Conservation (phyloP, 257 asterid species). For the Mitragyna speciosa region DNA sequence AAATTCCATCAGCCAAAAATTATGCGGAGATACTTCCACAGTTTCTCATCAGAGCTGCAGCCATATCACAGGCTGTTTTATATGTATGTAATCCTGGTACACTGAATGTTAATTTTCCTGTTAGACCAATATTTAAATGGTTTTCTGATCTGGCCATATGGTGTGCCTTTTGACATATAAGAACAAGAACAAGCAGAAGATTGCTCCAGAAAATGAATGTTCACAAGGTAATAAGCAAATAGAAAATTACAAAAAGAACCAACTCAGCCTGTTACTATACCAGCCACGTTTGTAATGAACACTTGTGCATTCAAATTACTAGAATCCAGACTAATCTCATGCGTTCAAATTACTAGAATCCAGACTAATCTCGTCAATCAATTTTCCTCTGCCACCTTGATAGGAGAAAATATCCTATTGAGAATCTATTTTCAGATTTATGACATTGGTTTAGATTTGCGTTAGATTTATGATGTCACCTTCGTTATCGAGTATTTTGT, state of each 20-base stretch:
- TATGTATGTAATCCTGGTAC: not conserved
- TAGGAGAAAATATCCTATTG: not conserved
- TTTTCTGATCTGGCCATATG: not conserved
- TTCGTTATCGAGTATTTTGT: not conserved
- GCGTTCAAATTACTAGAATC: not conserved
- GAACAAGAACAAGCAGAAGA: not conserved
- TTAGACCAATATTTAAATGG: not conserved
- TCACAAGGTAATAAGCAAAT: not conserved
- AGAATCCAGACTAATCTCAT: not conserved
- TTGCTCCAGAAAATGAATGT: not conserved
- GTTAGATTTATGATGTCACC: not conserved
- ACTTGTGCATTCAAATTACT: not conserved
- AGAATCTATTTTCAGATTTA: not conserved
- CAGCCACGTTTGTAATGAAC: not conserved
- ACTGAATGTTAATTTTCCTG: not conserved
- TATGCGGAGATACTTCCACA: not conserved
- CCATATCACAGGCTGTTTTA: not conserved
- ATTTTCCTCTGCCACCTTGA: not conserved
- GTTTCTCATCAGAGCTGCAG: not conserved
- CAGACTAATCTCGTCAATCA: not conserved
- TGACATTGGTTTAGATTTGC: too few relatives aligned
- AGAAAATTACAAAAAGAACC: not conserved
- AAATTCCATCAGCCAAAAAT: not conserved
- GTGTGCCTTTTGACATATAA: not conserved
- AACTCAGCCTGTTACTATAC: not conserved